Evolutionary conservation across 352 stramenopile genomes (phyloP).

Genomic region (Phytophthora nicotianae): DNA sequence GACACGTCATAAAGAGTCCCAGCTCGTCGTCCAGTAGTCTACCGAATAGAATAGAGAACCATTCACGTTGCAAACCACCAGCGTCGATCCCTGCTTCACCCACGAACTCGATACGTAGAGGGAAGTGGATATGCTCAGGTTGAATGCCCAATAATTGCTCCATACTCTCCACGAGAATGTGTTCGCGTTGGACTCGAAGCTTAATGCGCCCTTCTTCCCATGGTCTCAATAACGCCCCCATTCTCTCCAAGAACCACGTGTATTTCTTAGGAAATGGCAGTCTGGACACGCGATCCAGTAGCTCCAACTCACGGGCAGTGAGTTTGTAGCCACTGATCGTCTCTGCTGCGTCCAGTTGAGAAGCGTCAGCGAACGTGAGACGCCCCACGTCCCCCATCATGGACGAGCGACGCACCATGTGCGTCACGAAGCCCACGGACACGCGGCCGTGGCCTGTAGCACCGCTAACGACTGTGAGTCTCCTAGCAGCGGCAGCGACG

Average conservation of each 20-base stretch:
- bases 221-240: conserved; percentile 61
- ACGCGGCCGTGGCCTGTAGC: conserved; percentile 28
- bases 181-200: conserved; percentile 71
- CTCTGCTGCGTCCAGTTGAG: conserved; percentile 60
- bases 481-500: conserved; percentile 31
- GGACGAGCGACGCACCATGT: conserved; percentile 64
- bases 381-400: conserved; percentile 54
- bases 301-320: conserved; percentile 54
- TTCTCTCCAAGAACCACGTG: conserved; percentile 84
- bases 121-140: conserved; percentile 75
- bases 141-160: conserved; percentile 82
- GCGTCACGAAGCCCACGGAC: conserved; percentile 77
- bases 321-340: conserved; percentile 73
- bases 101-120: conserved; percentile 88
- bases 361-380: conserved; percentile 72
- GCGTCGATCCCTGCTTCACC: conserved; percentile 80
- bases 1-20: conserved; percentile 79
- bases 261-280: conserved; percentile 83
- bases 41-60: conserved; percentile 81
- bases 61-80: conserved; percentile 78
- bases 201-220: conserved; percentile 88
- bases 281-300: conserved; percentile 69
- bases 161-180: conserved; percentile 82
- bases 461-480: conserved; percentile 30
- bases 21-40: conserved; percentile 70